These are phyloP conservation scores for Hortaea sp. DNA, from an alignment of 2,329 filamentous ascomycete species.

Conservation along the genomic window DNA sequence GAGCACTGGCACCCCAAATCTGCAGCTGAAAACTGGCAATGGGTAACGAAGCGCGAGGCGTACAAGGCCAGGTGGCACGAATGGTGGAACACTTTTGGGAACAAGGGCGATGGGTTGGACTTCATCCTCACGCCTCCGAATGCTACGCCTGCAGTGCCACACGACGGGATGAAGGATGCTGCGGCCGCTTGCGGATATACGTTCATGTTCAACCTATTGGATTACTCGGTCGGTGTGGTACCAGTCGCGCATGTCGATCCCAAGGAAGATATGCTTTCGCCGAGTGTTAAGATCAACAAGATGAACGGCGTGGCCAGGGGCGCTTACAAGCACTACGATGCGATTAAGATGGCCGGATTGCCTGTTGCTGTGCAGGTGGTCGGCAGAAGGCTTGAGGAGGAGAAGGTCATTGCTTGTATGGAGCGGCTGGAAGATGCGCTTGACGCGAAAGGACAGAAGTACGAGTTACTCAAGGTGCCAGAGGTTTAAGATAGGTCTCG, in stretches of 20 bases:
- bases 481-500: not conserved
- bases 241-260: conserved; percentile 79
- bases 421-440: conserved; percentile 65
- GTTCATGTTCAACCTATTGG: conserved; percentile 84
- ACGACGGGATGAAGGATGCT: conserved; percentile 75
- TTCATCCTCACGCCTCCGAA: conserved; percentile 78
- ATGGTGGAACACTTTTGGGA: conserved; percentile 65
- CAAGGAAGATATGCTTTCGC: conserved; percentile 54
- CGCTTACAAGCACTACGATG: conserved; percentile 79
- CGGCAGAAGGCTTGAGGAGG: conserved; percentile 69
- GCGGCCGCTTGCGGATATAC: conserved; percentile 86
- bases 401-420: conserved; percentile 79
- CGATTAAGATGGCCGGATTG: conserved; percentile 71
- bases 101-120: conserved; percentile 44
- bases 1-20: conserved; percentile 63
- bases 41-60: conserved; percentile 65
- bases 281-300: conserved; percentile 48
- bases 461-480: conserved; percentile 35
- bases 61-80: conserved; percentile 72
- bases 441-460: conserved; percentile 42
- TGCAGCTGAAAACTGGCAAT: conserved; percentile 70
- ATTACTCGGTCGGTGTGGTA: conserved; percentile 74
- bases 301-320: conserved; percentile 73
- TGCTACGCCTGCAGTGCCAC: conserved; percentile 79
- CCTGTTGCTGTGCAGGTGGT: conserved; percentile 81